Evolutionary conservation across 148 eudicot genomes (phyloP).

Genomic region (Limonium bicolor): DNA sequence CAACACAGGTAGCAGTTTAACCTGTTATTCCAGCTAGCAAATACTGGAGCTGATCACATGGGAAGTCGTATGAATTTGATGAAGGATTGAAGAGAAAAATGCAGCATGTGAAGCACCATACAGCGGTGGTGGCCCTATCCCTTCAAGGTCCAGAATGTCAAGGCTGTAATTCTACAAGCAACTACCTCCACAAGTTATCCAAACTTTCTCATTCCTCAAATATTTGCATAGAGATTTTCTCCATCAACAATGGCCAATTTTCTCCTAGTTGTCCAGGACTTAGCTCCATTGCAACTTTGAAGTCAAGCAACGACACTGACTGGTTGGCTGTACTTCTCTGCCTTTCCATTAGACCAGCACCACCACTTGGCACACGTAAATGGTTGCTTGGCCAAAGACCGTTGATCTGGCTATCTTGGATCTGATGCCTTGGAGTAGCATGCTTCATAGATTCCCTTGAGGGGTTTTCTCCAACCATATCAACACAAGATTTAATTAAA

Average conservation of each 20-base stretch:
- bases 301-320: constrained; percentile 34
- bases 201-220: constrained; percentile 20
- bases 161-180: constrained; percentile 9
- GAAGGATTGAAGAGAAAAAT: not conserved
- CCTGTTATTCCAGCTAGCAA: constrained; percentile 11
- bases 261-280: constrained; percentile 52
- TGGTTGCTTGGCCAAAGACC: constrained; percentile 33
- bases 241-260: constrained; percentile 51
- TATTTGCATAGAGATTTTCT: constrained; percentile 31
- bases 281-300: constrained; percentile 50
- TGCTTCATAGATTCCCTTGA: constrained; percentile 11
- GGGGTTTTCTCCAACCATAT: constrained; percentile 31
- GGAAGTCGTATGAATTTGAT: too few relatives aligned
- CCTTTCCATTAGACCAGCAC: constrained; percentile 16
- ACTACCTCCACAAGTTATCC: constrained; percentile 10
- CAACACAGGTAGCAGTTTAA: not conserved
- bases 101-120: not conserved
- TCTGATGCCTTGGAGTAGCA: constrained; percentile 21
- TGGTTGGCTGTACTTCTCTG: constrained; percentile 7
- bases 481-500: constrained; percentile 36
- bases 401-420: constrained; percentile 23
- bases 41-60: constrained; percentile 15
- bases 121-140: not conserved
- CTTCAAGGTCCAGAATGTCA: constrained; percentile 16
- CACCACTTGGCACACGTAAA: constrained; percentile 23